A percentile compares a stretch with the other conserved stretches of the same genome.
Conservation (phyloP, 2,329 filamentous ascomycete genomes). For the Penicillium sp. region DNA sequence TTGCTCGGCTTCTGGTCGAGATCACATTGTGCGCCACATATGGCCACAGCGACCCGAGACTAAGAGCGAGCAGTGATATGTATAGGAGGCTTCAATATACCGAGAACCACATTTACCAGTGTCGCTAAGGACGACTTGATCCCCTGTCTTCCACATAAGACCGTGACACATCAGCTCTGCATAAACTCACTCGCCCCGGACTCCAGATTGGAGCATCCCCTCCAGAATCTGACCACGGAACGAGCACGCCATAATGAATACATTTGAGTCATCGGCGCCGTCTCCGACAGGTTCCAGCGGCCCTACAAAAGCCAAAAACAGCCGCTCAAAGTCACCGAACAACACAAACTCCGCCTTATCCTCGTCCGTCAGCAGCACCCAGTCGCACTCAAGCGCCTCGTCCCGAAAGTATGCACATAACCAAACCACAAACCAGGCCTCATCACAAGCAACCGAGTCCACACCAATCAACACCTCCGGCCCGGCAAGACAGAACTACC, state of each 20-base stretch:
- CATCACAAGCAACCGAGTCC: conserved; percentile 24
- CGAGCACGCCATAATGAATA: conserved; percentile 38
- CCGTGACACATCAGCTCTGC: conserved; percentile 9
- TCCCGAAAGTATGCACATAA: conserved; percentile 18
- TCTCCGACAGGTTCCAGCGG: conserved; percentile 18
- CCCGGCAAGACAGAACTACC: conserved; percentile 30
- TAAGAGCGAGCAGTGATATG: not conserved
- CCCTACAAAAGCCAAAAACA: conserved; percentile 13
- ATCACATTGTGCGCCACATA: conserved; percentile 9
- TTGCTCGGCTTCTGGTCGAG: not conserved
- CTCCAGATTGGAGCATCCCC: conserved; percentile 15
- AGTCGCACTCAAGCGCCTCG: conserved; percentile 25
- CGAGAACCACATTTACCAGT: conserved; percentile 9
- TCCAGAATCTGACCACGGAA: conserved; percentile 11
- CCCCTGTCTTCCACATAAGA: not conserved
- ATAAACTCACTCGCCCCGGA: conserved; percentile 5
- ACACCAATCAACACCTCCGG: conserved; percentile 32
- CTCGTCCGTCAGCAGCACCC: conserved; percentile 20
- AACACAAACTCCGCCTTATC: conserved; percentile 25
- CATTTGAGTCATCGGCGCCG: conserved; percentile 27
- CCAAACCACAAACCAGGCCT: conserved; percentile 15
- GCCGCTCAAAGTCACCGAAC: conserved; percentile 21
- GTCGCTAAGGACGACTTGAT: not conserved
- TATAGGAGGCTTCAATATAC: conserved; percentile 5
- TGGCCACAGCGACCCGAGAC: conserved; percentile 3